Evolutionary conservation across 148 eudicot species (phyloP), one percentile per base, ranked within the genome.

Genomic region (Heliamphora exappendiculata): DNA sequence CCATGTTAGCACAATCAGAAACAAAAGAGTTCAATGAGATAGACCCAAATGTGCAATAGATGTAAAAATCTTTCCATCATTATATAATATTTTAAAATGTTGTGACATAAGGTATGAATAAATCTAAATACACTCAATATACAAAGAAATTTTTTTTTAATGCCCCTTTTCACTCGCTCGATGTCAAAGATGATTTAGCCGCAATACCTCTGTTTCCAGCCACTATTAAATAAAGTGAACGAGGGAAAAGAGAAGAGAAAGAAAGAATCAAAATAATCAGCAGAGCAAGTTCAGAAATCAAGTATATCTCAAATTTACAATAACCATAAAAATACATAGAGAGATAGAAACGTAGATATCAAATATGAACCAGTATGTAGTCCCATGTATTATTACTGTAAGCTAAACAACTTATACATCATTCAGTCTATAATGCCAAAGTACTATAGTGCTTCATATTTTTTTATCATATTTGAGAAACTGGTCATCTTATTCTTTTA

Each of bases 81-180:
- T 16, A 47, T 37, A 65, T 37, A 71, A 16, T 41, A 29, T 33
- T 19, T 50, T 71, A 26, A 57, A 26, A 69, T 42, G 17, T 47
- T 69, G 73, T 39, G 22, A 69, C 26, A 69, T 14, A 17, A 69
- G 37, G 34, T 5, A 68, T 50, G 50, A 68, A 41, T 31, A 68
- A 24, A 4, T 37, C 64, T 12, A 51, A 73, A 42, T 28, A 50
- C 50, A 28, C 22, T 49, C 49, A 19, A 58, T 24, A 50, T 17
- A 67, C 81, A 50, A 92, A 95, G 98, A 98, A 95, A 93, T 93
- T 95, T 90, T 91, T 58, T 88, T 95, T 58, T 85, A 84, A 26
- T 82, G 98, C 74, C 97, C 99, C 84, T 89, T 86, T 83, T 93
- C 94, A 85, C 92, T 91, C 16, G 99, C 96, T 75, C 90, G 88